A percentile compares a stretch with the other conserved stretches of the same genome.
Conservation (phyloP, 2,329 filamentous ascomycete species). For the Aspergillus clavatus region DNA sequence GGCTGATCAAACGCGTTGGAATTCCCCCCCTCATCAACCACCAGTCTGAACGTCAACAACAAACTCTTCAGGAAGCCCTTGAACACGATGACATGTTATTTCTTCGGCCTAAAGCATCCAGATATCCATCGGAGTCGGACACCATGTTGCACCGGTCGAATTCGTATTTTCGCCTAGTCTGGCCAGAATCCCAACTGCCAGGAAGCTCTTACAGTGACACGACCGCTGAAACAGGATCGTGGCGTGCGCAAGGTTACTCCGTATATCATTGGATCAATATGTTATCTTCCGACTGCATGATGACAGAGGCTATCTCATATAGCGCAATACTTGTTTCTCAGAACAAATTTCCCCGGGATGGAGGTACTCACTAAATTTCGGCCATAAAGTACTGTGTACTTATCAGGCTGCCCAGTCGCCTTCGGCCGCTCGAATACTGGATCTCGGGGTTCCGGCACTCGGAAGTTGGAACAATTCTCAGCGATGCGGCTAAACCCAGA, state of each 20-base stretch:
- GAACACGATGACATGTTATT: no score
- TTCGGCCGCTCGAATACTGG: no score
- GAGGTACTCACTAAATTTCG: no score
- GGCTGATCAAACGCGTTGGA: not conserved
- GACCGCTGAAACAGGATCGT: not conserved
- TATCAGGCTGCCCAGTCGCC: no score
- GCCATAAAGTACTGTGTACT: no score
- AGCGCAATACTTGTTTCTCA: no score
- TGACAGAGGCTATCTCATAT: not conserved
- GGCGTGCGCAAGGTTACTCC: not conserved
- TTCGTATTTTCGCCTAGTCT: not conserved
- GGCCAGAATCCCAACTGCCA: not conserved
- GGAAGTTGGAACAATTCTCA: not conserved
- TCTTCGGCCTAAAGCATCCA: no score
- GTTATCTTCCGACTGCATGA: not conserved
- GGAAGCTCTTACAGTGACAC: not conserved
- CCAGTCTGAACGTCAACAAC: no score
- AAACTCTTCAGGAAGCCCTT: no score
- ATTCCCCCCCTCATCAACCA: no score
- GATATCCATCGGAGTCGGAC: not conserved
- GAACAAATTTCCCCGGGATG: no score
- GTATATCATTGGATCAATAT: not conserved
- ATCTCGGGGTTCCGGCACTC: not conserved
- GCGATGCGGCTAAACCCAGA: constrained; percentile 23
- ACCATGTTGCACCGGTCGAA: not conserved